Conservation (phyloP, 148 eudicot species). For the Euryodendron excelsum region DNA sequence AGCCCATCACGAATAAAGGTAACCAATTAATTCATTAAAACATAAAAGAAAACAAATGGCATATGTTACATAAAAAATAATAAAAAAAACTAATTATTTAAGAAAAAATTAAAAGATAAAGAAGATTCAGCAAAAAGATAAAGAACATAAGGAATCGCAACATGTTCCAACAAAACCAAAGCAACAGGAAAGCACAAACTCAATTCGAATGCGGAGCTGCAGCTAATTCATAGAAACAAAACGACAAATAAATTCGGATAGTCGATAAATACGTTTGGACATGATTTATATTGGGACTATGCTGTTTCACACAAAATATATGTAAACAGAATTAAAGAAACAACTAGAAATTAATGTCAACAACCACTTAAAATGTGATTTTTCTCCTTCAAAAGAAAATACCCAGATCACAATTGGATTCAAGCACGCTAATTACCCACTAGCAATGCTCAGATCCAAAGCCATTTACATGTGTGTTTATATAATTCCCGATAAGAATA, state of each 20-base stretch:
- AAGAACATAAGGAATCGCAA: not conserved
- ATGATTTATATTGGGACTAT: not conserved
- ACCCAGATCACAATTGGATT: not conserved
- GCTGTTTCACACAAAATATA: not conserved
- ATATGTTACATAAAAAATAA: too few relatives aligned
- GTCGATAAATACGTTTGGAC: too few relatives aligned
- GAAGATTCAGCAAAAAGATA: not conserved
- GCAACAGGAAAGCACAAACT: too few relatives aligned
- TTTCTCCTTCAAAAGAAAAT: not conserved
- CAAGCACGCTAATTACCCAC: not conserved
- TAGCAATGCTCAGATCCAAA: not conserved
- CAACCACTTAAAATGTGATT: not conserved
- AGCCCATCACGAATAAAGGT: not conserved
- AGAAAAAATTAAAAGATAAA: too few relatives aligned
- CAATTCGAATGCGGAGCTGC: not conserved
- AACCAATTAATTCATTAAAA: not conserved
- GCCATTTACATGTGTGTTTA: not conserved
- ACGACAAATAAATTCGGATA: not conserved
- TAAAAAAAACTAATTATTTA: too few relatives aligned
- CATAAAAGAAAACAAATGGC: not conserved
- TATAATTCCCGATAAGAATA: not conserved
- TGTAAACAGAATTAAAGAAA: too few relatives aligned
- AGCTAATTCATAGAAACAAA: not conserved
- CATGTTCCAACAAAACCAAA: not conserved
- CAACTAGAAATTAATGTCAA: not conserved